Evolutionary conservation across 1,139 yeast genomes (phyloP), one percentile per base, ranked within the genome.

Genomic region (Yamadazyma atlantica): DNA sequence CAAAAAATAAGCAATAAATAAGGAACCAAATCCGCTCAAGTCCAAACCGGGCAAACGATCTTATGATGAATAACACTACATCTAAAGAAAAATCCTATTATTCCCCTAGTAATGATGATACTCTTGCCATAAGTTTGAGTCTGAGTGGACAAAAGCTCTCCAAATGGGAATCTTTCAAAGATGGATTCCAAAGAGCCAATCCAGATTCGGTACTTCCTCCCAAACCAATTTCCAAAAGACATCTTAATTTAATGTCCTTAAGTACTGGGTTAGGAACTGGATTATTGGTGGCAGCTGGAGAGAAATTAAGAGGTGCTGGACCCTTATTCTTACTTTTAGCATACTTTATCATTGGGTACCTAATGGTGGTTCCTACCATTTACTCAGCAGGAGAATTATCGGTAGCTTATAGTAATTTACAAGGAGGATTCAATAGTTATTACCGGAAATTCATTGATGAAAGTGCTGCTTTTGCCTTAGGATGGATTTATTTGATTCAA

Each of bases 231-330:
- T 48, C 52, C n/a, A 46, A 47, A 29, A 44, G 58, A 36, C 70
- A 64, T 43, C 52, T 64, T 38, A 50, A 64, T 18, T 53, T 64
- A 31, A 61, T 63, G 45, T 65, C 69, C 7, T 53, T 64, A 37
- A 57, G 64, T 37, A 55, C 64, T 29, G 69, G 70, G 9, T 48
- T 64, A 34, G 70, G 70, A 16, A 64, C 70, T 14, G 70, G 70
- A 17, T 56, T 64, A 36, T 55, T 64, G 49, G 69, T 64, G 21
- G 69, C 67, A 2, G 54, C 65, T 4, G 69, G 67, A 22, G 49
- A 54, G 31, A 64, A 62, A 41, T 56, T 64, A 44, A 46, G 60
- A 16, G 42, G 48, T 10, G 69, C 67, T 4, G 70, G 70, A 10
- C 70, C 70, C 2, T 54, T 62, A 22, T 60, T 63, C 33, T 51